Base-by-base conservation (phyloP, 495 filamentous ascomycete genomes). In the Rhypophila decipiens region DNA sequence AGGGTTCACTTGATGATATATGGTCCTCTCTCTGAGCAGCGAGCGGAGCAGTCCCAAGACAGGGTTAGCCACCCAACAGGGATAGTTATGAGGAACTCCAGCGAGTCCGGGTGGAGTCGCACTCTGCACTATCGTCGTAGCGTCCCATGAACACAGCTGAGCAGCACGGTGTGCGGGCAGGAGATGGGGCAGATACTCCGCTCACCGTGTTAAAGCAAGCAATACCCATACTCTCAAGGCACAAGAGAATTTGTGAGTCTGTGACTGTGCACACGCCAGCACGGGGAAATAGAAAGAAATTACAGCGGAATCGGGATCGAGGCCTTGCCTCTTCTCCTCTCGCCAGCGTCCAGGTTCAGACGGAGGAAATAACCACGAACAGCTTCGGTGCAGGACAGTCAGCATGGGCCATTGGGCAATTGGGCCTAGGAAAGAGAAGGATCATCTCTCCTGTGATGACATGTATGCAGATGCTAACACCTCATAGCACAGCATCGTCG, bases 1-100 rank as follows among this genome's bases (percentile, higher is more conserved):
- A 53, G 61, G 61, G 50, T 49, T 50, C 51, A 47, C 45, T 47
- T 55, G 55, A 56, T 57, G 56, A 64, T 64, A 64, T 64, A 64
- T 60, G 61, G 61, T 38, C 53, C 51, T 56, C 48, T 29, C 52
- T 55, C n/a, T 44, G 39, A 31, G 44, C 44, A 54, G 46, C 51
- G 34, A 49, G 49, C 53, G 36, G 40, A 51, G 52, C 44, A 41
- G 34, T 33, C 33, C 13, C 42, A 34, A 41, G 49, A 53, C 48
- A 54, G 47, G 60, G 60, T 55, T 61, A 29, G 55, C 42, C 48
- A 46, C 52, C 53, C 38, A 50, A 51, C 60, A 61, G 58, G 60
- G 60, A 53, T 51, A 29, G n/a, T 44, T 47, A 23, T 47, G 22
- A 43, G 24, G 12, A 43, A 43, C 18, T 12, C 21, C 17, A 10